Conservation (phyloP, 768 basidiomycete genomes). For the Mycena polygramma region DNA sequence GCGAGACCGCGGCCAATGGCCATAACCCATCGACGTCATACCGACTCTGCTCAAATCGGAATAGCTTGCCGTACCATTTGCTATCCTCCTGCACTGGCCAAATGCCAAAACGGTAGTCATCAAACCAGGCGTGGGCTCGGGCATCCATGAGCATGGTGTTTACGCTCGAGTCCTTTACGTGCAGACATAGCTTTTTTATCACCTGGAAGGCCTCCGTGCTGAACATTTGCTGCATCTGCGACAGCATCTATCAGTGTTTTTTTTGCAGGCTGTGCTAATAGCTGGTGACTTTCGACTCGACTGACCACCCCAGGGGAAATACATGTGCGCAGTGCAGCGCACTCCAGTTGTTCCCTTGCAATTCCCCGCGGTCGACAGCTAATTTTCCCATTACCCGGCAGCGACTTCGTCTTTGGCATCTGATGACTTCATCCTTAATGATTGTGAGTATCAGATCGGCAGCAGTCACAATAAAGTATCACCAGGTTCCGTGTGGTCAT, state of each 20-base stretch:
- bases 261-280: neutral
- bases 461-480: neutral
- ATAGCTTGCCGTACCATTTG: conserved; percentile 23
- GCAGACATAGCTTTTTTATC: conserved; percentile 4
- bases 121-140: conserved; percentile 17
- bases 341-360: neutral
- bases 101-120: conserved; percentile 25
- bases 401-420: conserved; percentile 6
- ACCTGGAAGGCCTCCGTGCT: neutral
- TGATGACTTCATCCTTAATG: neutral
- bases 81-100: conserved; percentile 12
- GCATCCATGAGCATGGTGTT: conserved; percentile 27
- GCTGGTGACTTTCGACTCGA: neutral
- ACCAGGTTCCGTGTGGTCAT: conserved; percentile 14
- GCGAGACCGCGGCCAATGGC: conserved; percentile 18
- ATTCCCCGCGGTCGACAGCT: conserved; percentile 1
- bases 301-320: neutral
- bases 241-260: neutral
- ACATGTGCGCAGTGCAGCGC: conserved; percentile 12
- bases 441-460: neutral
- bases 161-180: neutral
- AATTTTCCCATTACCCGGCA: conserved; percentile 1
- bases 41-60: conserved; percentile 19
- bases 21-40: conserved; percentile 18
- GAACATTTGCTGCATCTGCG: conserved; percentile 11